Evolutionary conservation across 1,284 basidiomycete genomes (phyloP), one percentile per base, ranked within the genome.

Genomic region (Microbotryomycetes sp.): DNA sequence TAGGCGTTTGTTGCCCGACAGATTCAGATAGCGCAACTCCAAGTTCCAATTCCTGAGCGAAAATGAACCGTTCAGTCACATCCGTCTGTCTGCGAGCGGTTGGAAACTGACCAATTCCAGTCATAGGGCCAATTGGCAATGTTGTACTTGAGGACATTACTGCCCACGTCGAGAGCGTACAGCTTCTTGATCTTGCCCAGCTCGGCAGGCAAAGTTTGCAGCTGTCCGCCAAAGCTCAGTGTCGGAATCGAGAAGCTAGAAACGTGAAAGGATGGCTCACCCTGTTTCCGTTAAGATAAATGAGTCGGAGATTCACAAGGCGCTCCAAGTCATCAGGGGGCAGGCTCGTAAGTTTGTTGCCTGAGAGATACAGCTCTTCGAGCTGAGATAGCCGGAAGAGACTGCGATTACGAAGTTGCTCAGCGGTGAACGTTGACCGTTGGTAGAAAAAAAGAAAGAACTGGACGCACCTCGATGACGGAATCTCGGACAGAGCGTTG

Each of bases 81-180:
- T n/a, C n/a, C n/a, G n/a, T n/a, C n/a, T n/a, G 2, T 27, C 26
- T 41, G 31, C 26, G 1, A 30, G n/a, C 9, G 35, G 35, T 41
- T 18, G 35, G 18, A 41, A 47, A 77, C 81, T 57, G 67, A 92
- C 96, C 96, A 99, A 76, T 99, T 98, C 94, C 94, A 98, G 77
- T 99, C 96, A 76, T 94, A 99, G 73, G 94, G 90, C 87, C 87
- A 94, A 73, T 98, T 99, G 71, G 91, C 89, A 69, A 97, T 93
- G 74, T 98, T 99, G 78, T 98, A 98, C 81, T 91, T 93, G 76
- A 99, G 81, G 56, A 85, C 77, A 74, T 99, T 99, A 75, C 88
- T 93, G 6, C 94, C 93, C 2, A 91, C 96, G 73, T 99, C 96
- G 63, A 99, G 80, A 28, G 88, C 84, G 64, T 82, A 83, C 69